Evolutionary conservation across 257 asterid genomes (phyloP).

Genomic region (Gentiana macrophylla): DNA sequence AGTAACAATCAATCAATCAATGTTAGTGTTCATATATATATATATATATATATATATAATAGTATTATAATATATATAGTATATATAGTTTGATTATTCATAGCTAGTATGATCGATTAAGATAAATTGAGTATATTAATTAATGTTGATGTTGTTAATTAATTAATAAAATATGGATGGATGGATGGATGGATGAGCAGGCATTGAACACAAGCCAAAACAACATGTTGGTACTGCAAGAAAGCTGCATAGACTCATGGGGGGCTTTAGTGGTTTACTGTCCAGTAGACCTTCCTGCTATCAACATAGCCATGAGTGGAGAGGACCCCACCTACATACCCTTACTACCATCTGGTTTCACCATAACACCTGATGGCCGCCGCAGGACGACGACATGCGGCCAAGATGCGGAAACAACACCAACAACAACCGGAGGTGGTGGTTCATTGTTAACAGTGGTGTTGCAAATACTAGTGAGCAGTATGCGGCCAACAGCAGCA

Average conservation of each 20-base stretch:
- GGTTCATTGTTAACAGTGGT: slow-evolving; percentile 76
- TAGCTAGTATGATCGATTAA: no score
- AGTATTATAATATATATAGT: no score
- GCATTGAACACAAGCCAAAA: slow-evolving; percentile 73
- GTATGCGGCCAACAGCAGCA: slow-evolving; percentile 39
- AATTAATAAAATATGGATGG: no score
- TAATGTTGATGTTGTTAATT: no score
- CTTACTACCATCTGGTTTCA: slow-evolving; percentile 74
- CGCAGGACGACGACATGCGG: slow-evolving; percentile 6
- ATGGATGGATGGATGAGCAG: slow-evolving; percentile 16
- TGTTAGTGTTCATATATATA: no score
- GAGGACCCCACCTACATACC: slow-evolving; percentile 79
- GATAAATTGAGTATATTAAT: no score
- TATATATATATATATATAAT: no score
- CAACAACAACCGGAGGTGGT: slow-evolving; percentile 1
- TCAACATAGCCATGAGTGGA: slow-evolving; percentile 88
- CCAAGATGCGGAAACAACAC: slow-evolving; percentile 4
- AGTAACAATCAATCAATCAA: neutral
- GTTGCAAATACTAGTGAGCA: slow-evolving; percentile 78
- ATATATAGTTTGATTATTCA: no score
- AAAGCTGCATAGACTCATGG: slow-evolving; percentile 81
- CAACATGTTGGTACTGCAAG: slow-evolving; percentile 89
- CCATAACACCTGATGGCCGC: slow-evolving; percentile 65
- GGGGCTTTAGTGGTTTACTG: slow-evolving; percentile 72
- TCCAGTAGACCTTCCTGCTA: slow-evolving; percentile 69